Base-by-base conservation (phyloP, 2,329 filamentous ascomycete genomes). In the Fusarium kyushuense region DNA sequence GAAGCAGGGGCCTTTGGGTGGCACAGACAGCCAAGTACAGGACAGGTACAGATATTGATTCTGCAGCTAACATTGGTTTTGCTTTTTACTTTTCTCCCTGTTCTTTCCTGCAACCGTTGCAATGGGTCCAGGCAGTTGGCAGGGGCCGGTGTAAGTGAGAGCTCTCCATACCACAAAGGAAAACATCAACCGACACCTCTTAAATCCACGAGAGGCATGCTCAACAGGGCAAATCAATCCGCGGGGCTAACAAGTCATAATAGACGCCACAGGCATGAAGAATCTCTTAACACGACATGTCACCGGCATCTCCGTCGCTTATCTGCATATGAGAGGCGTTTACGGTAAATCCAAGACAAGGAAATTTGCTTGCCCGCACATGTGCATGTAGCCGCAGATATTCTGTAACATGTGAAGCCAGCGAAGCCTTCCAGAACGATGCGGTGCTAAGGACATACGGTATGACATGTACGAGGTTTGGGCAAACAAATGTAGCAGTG, bases 301-400 rank as follows among this genome's bases (percentile, higher is more conserved):
- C 58, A 71, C 49, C 47, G 45, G 55, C 69, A 73, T 73, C 71
- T 72, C 69, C 66, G 67, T 73, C 71, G 71, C 71, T 73, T 73
- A 73, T 72, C 71, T 73, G 63, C 71, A 70, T 38, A 45, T 62
- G 47, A 69, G 48, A 43, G 60, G 51, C 47, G 65, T 62, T 64
- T 49, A 45, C 47, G 42, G 46, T 48, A 58, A 36, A 14, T 25
- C 19, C 46, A 25, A 49, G 32, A 49, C 46, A 49, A 36, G 23
- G 46, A 36, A 25, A 49, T 36, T 49, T 27, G 46, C 32, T 48
- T 48, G 46, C 32, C 12, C n/a, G 12, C 35, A 13, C 35, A 19
- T 35, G 40, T 35, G 45, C 53, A 53, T 19, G 46, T n/a, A 25
- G 36, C 29, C 33, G 38, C 35, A 33, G 29, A 16, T 29, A 19